Evolutionary conservation across 1,284 basidiomycete genomes (phyloP).

Genomic region (Pyrrhoderma lamaoense): DNA sequence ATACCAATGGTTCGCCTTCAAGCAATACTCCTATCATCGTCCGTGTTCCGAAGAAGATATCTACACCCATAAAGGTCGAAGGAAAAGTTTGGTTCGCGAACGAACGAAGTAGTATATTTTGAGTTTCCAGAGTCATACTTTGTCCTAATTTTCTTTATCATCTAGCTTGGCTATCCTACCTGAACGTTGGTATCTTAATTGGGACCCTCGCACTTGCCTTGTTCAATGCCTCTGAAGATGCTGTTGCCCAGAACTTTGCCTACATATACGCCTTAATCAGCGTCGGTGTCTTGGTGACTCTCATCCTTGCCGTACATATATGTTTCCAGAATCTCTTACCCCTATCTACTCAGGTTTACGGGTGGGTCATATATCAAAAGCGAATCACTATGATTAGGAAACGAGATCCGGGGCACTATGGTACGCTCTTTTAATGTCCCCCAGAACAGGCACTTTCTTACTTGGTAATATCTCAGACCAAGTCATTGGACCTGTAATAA

Average conservation of each 20-base stretch:
- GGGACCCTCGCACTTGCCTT: slow-evolving; percentile 84
- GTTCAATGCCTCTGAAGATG: slow-evolving; percentile 79
- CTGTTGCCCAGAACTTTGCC: slow-evolving; percentile 72
- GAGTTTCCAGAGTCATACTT: not conserved
- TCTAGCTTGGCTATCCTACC: slow-evolving; percentile 85
- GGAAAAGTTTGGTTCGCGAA: slow-evolving; percentile 99
- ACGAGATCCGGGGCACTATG: slow-evolving; percentile 88
- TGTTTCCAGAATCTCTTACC: not conserved
- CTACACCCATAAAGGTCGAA: slow-evolving; percentile 88
- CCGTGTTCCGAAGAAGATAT: slow-evolving; percentile 78
- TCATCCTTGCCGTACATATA: not conserved
- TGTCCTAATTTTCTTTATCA: slow-evolving; percentile 12
- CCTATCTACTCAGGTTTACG: slow-evolving; percentile 57
- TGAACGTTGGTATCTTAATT: slow-evolving; percentile 80
- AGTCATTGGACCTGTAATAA: slow-evolving; percentile 71
- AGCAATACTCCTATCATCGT: slow-evolving; percentile 44
- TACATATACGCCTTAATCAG: slow-evolving; percentile 81
- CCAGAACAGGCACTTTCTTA: not conserved
- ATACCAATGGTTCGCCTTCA: not conserved
- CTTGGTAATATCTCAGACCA: slow-evolving; percentile 45
- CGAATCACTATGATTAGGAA: slow-evolving; percentile 88
- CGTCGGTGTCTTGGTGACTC: slow-evolving; percentile 50
- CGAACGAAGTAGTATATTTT: slow-evolving; percentile 66
- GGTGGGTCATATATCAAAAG: slow-evolving; percentile 81
- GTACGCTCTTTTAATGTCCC: slow-evolving; percentile 35